Evolutionary conservation across 2,329 filamentous ascomycete species (phyloP).

Genomic region (Coniochaeta prunicola): DNA sequence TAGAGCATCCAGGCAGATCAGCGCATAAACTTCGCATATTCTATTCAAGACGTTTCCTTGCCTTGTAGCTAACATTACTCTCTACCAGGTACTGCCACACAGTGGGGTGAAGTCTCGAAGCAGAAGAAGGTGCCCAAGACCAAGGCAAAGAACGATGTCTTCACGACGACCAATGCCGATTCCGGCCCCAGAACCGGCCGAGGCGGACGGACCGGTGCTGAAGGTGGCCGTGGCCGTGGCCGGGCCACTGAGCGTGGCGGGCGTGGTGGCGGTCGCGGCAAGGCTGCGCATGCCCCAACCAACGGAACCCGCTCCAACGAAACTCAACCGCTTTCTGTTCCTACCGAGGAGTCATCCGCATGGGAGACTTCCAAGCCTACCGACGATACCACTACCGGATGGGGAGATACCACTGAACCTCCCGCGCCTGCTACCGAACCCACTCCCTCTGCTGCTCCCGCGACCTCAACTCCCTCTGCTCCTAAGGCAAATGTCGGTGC

Average conservation of each 20-base stretch:
- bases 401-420: conserved; percentile 33
- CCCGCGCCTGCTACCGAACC: conserved; percentile 24
- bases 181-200: conserved; percentile 44
- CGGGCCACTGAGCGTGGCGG: conserved; percentile 57
- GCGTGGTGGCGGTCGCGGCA: conserved; percentile 55
- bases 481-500: conserved; percentile 29
- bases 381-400: conserved; percentile 32
- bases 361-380: conserved; percentile 43
- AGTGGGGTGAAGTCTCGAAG: conserved; percentile 81
- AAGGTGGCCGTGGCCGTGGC: conserved; percentile 55
- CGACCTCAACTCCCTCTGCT: conserved; percentile 24
- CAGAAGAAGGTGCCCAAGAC: conserved; percentile 68
- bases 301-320: conserved; percentile 57
- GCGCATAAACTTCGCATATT: not conserved
- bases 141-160: conserved; percentile 59
- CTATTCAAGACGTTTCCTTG: not conserved
- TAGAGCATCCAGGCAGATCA: not conserved
- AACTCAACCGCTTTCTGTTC: conserved; percentile 50
- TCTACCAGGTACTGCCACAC: conserved; percentile 62
- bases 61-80: conserved; percentile 9
- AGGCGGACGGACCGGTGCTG: conserved; percentile 54
- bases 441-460: conserved; percentile 12
- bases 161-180: conserved; percentile 42
- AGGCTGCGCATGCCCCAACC: conserved; percentile 49
- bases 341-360: conserved; percentile 61